phyloP scores from a whole-genome alignment of 2,329 filamentous ascomycete genomes.

The Septoria petroselini region DNA sequence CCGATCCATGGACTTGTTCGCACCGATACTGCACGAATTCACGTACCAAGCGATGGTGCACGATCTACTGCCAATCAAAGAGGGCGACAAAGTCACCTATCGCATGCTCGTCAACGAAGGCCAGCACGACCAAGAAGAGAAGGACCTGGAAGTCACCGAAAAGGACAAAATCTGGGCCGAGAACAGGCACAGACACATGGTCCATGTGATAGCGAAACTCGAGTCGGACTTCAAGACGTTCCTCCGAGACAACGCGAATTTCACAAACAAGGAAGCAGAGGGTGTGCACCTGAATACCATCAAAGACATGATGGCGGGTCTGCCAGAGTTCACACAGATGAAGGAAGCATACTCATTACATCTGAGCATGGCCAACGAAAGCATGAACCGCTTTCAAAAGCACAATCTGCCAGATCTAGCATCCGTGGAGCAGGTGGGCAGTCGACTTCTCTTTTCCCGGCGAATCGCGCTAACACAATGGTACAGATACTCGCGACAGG shows the following conservation, averaged over 20 bases:
- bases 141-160: conserved; percentile 87
- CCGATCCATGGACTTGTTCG: conserved; percentile 85
- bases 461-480: conserved; percentile 8
- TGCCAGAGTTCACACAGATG: conserved; percentile 92
- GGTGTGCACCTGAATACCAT: conserved; percentile 78
- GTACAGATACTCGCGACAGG: conserved; percentile 77
- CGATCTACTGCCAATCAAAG: conserved; percentile 82
- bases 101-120: conserved; percentile 76
- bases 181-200: conserved; percentile 94
- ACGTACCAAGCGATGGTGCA: conserved; percentile 99
- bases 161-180: conserved; percentile 94
- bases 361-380: conserved; percentile 93
- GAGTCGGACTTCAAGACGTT: conserved; percentile 92
- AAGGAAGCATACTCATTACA: conserved; percentile 94
- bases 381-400: conserved; percentile 87
- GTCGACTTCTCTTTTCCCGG: background rate
- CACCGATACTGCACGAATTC: conserved; percentile 89
- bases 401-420: conserved; percentile 84
- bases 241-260: conserved; percentile 85
- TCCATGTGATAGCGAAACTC: conserved; percentile 90
- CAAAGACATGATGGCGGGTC: conserved; percentile 91
- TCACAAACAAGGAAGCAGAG: conserved; percentile 68
- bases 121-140: conserved; percentile 66
- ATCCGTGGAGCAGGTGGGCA: conserved; percentile 70
- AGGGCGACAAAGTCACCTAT: conserved; percentile 84